Conservation (phyloP, 805 yeast species). For the Candida coquimbonensis region DNA sequence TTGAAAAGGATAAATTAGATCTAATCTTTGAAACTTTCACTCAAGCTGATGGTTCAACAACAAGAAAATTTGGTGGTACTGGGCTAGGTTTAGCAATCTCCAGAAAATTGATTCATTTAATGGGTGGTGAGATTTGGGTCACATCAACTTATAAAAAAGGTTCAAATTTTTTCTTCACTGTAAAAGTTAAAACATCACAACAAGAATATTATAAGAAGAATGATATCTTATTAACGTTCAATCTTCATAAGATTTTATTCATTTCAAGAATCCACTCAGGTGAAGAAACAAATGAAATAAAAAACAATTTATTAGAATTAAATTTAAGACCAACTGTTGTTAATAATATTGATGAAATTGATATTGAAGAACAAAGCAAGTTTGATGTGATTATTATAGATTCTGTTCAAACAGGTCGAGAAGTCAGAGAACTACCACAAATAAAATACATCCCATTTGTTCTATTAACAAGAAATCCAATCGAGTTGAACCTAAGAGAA, state of each 20-base stretch:
- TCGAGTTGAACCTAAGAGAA: conserved; percentile 70
- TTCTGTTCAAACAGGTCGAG: conserved; percentile 65
- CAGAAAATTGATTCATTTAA: conserved; percentile 75
- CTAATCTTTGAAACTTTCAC: conserved; percentile 85
- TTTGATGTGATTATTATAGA: conserved; percentile 82
- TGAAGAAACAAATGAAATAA: conserved; percentile 44
- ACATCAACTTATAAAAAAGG: conserved; percentile 75
- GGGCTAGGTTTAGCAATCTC: conserved; percentile 87
- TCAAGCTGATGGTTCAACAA: conserved; percentile 91
- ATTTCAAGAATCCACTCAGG: conserved; percentile 57
- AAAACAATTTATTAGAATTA: conserved; percentile 42
- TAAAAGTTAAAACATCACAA: conserved; percentile 67
- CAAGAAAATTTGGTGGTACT: conserved; percentile 89
- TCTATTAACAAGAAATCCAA: conserved; percentile 65
- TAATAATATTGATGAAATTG: conserved; percentile 48
- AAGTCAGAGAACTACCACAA: conserved; percentile 61
- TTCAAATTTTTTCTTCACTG: conserved; percentile 75
- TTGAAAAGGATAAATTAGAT: conserved; percentile 76
- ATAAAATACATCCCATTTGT: conserved; percentile 84
- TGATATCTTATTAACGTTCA: conserved; percentile 66
- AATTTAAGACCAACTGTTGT: conserved; percentile 59
- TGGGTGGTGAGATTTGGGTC: conserved; percentile 96
- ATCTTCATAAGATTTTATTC: conserved; percentile 61
- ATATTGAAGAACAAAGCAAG: conserved; percentile 41
- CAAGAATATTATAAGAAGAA: conserved; percentile 53